Base-by-base conservation (phyloP, 352 stramenopile species). In the Peronospora tabacina region DNA sequence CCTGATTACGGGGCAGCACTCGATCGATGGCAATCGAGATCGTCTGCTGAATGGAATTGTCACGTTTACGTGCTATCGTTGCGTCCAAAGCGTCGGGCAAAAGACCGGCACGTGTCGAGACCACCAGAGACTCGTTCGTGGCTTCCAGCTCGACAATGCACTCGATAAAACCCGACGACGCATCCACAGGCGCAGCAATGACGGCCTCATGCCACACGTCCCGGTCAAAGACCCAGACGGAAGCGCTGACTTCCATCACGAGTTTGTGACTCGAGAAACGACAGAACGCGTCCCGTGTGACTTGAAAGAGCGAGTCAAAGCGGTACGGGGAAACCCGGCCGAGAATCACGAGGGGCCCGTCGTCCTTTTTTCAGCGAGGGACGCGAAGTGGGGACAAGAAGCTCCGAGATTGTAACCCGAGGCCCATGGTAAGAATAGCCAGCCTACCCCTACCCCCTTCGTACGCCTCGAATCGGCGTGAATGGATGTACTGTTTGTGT, bases 231-330 rank as follows among this genome's bases (percentile, higher is more conserved):
- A 85, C 76, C 82, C 82, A 92, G 38, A 92, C 77, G 30, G 76
- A 58, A 13, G 78, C 62, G 15, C 82, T 75, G 44, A 82, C 66
- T 43, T 92, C 78, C 81, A 92, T 92, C n/a, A n/a, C n/a, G n/a
- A n/a, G n/a, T n/a, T n/a, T n/a, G n/a, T n/a, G n/a, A n/a, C n/a
- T n/a, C n/a, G n/a, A n/a, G n/a, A 44, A 49, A 38, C 51, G 7
- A n/a, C 12, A 34, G 12, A 29, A 29, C 7, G 7, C 37, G 46
- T n/a, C n/a, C n/a, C n/a, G n/a, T n/a, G n/a, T n/a, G n/a, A n/a
- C n/a, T n/a, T n/a, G n/a, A n/a, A n/a, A n/a, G n/a, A n/a, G n/a
- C n/a, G n/a, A n/a, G n/a, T n/a, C n/a, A n/a, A n/a, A n/a, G n/a
- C n/a, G n/a, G 20, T 59, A 36, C 32, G 11, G 16, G 32, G 4